Evolutionary conservation across 2,329 filamentous ascomycete genomes (phyloP), one percentile per base, ranked within the genome.

Genomic region (Pseudogymnoascus sp.): DNA sequence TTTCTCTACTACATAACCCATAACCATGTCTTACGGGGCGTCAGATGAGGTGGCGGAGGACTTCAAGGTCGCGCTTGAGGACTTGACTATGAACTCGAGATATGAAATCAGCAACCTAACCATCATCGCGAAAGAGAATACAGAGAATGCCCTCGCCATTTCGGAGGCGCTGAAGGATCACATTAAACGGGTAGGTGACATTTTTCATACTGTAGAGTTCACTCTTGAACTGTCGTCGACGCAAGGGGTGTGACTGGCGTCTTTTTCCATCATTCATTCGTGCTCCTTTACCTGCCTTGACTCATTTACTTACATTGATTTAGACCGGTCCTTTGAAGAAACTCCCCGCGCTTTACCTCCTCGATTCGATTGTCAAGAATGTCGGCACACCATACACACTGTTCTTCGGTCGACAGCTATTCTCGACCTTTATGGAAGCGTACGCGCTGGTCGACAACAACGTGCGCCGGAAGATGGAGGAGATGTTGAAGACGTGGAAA

Each of bases 281-380:
- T 70, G 58, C 35, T 67, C 39, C 22, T 66, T 68, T 66, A 67
- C 65, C 70, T 69, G 69, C 65, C 64, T 63, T 62, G 69, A 55
- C 61, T 61, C 67, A 59, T 62, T 64, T 67, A 70, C 80, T 83
- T 70, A 83, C 71, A 65, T 63, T 49, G 60, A 59, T 42, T 67
- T 76, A 99, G 94, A 91, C 89, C 62, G 85, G 91, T 52, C 92
- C 94, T 39, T 83, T 86, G 65, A 92, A 92, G 75, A 99, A 97
- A 73, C 80, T 99, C 2, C 92, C 94, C 16, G 91, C 94, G n/a
- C 82, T 99, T 28, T 99, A 97, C 77, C 91, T 99, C 67, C 87
- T 99, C 72, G 94, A 99, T 77, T 97, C 93, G 14, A 93, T 99
- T 65, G 92, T 96, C 73, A 99, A 99, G 77, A 97, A 99, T 79